phyloP scores from a whole-genome alignment of 2,329 filamentous ascomycete species.

The Sclerotiophoma versabilis region DNA sequence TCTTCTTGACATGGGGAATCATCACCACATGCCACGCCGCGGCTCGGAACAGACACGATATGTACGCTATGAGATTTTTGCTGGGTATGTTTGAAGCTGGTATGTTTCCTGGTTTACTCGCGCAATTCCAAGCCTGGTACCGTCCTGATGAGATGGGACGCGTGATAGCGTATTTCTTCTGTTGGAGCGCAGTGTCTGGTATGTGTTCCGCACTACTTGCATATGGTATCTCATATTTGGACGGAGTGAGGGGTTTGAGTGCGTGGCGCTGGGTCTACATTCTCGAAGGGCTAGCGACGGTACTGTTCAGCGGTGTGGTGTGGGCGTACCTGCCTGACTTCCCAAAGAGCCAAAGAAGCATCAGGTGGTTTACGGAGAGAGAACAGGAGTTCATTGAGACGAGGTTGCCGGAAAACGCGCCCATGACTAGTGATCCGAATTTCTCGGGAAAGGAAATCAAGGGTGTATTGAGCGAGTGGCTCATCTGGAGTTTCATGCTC shows the following conservation, averaged over 20 bases:
- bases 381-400: conserved; percentile 54
- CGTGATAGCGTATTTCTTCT: conserved; percentile 47
- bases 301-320: conserved; percentile 50
- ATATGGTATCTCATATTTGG: conserved; percentile 31
- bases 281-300: conserved; percentile 54
- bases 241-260: conserved; percentile 25
- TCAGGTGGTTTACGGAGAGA: conserved; percentile 47
- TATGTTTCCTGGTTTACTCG: conserved; percentile 40
- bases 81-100: conserved; percentile 37
- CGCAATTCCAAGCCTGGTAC: conserved; percentile 48
- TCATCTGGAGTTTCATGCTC: conserved; percentile 50
- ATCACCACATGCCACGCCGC: conserved; percentile 41
- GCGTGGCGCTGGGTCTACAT: conserved; percentile 51
- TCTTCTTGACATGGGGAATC: conserved; percentile 36
- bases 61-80: conserved; percentile 34
- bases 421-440: conserved; percentile 46
- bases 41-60: conserved; percentile 30
- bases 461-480: conserved; percentile 43
- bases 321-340: conserved; percentile 55
- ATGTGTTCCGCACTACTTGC: conserved; percentile 42
- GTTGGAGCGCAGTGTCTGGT: conserved; percentile 42
- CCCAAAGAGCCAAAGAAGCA: conserved; percentile 51
- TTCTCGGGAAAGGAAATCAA: conserved; percentile 50
- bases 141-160: conserved; percentile 49
- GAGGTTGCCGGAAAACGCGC: conserved; percentile 50